These are phyloP conservation scores for Zygotorulaspora sp. DNA, from an alignment of 805 yeast species.

Conservation along the genomic window DNA sequence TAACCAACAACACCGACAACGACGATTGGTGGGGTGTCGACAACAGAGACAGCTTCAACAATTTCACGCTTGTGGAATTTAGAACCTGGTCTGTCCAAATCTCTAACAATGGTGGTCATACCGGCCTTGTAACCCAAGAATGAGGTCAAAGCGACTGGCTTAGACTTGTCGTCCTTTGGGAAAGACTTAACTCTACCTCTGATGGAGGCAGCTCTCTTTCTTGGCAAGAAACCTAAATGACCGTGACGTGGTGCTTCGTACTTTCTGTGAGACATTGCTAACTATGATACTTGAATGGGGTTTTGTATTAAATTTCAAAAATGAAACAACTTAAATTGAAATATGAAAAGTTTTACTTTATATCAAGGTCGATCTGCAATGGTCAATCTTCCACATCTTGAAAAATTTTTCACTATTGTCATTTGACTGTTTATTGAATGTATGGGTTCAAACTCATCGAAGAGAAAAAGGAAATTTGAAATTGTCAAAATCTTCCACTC, in stretches of 20 bases:
- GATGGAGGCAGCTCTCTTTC: conserved; percentile 98
- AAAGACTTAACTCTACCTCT: conserved; percentile 99
- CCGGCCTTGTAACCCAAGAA: conserved; percentile 99
- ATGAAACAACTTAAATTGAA: too few species aligned
- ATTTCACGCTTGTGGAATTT: conserved; percentile 99
- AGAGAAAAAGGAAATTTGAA: background rate
- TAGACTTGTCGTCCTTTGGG: conserved; percentile 97
- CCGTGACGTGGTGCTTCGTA: conserved; percentile 99
- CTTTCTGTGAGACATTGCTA: conserved; percentile 97
- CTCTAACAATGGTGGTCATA: conserved; percentile 99
- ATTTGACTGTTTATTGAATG: background rate
- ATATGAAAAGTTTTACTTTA: too few species aligned
- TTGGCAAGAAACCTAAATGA: conserved; percentile 98
- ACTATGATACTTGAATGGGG: conserved; percentile 10
- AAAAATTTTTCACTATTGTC: background rate
- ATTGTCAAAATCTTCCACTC: too few species aligned
- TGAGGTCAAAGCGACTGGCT: conserved; percentile 98
- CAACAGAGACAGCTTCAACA: conserved; percentile 98
- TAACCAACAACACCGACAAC: conserved; percentile 99
- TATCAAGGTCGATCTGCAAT: too few species aligned
- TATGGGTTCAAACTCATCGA: background rate
- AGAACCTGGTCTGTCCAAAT: conserved; percentile 99
- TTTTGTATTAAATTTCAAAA: too few species aligned
- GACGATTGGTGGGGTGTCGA: conserved; percentile 98
- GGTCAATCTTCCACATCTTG: too few species aligned